phyloP scores from a whole-genome alignment of 495 filamentous ascomycete species.

The Aspergillus avenaceus region DNA sequence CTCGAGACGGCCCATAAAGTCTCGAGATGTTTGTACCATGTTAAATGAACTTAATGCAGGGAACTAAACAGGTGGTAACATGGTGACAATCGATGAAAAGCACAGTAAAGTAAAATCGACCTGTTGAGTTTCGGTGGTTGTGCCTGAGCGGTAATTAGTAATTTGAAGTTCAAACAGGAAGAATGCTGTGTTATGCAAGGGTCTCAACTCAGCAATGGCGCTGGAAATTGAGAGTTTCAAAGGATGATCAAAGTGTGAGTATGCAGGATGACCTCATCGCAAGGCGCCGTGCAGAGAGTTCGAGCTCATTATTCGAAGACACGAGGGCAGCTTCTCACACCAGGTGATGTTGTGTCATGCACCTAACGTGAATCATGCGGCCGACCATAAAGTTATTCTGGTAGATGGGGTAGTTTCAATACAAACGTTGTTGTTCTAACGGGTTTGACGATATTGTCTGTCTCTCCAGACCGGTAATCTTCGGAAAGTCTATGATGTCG shows the following conservation, averaged over 20 bases:
- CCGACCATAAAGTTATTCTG: neutral
- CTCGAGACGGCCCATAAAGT: neutral
- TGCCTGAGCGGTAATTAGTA: neutral
- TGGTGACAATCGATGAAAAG: neutral
- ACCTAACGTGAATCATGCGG: neutral
- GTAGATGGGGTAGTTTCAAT: too few relatives aligned
- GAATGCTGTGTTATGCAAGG: too few relatives aligned
- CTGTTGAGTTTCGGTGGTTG: neutral
- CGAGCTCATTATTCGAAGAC: neutral
- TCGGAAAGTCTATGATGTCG: conserved; percentile 11
- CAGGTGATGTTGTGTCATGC: neutral
- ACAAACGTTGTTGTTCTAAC: too few relatives aligned
- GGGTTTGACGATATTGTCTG: too few relatives aligned
- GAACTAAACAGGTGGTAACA: neutral
- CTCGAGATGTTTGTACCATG: too few relatives aligned
- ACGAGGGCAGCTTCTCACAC: neutral
- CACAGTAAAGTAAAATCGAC: too few relatives aligned
- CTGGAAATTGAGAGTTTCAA: too few relatives aligned
- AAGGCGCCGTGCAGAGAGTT: neutral
- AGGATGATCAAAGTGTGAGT: too few relatives aligned
- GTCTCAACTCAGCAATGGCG: too few relatives aligned
- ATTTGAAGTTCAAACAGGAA: too few relatives aligned
- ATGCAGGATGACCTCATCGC: neutral
- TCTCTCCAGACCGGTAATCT: too few relatives aligned
- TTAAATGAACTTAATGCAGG: neutral